A percentile compares a stretch with the other conserved stretches of the same genome.
Evolutionary conservation across 768 basidiomycete species (phyloP).

Genomic region (Kwoniella europaea): DNA sequence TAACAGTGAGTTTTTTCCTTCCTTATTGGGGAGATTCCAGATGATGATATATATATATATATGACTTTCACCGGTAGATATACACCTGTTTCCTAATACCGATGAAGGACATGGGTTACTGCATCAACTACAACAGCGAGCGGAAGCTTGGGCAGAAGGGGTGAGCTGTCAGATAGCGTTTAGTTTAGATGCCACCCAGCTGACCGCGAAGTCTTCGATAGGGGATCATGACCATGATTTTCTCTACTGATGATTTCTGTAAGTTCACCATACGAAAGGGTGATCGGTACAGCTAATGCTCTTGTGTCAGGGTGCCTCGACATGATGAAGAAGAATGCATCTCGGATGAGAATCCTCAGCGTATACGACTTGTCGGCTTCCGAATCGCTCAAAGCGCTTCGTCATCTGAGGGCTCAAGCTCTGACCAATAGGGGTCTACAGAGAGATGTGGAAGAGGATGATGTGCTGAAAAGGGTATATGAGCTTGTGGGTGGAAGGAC

Average conservation of each 20-base stretch:
- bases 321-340: conserved; percentile 66
- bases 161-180: conserved; percentile 59
- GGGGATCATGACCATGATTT: conserved; percentile 77
- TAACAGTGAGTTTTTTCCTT: conserved; percentile 64
- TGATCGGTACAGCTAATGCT: neutral
- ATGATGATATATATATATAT: too few relatives aligned
- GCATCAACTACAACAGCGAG: conserved; percentile 83
- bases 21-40: too few relatives aligned
- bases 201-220: conserved; percentile 1
- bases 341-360: conserved; percentile 76
- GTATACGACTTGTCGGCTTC: conserved; percentile 70
- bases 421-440: conserved; percentile 13
- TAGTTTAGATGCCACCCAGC: neutral
- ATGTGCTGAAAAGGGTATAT: conserved; percentile 63
- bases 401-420: conserved; percentile 62
- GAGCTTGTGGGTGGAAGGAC: conserved; percentile 76
- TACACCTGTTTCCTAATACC: conserved; percentile 64
- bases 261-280: conserved; percentile 6
- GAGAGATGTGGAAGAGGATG: conserved; percentile 54
- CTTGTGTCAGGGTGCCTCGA: conserved; percentile 41
- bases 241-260: conserved; percentile 81
- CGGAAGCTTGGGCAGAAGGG: conserved; percentile 84
- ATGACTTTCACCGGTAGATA: conserved; percentile 35
- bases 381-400: conserved; percentile 68
- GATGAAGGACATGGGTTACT: conserved; percentile 77